These are phyloP conservation scores for Gynandropsis gynandra DNA, from an alignment of 345 rosid genomes.

Conservation along the genomic window DNA sequence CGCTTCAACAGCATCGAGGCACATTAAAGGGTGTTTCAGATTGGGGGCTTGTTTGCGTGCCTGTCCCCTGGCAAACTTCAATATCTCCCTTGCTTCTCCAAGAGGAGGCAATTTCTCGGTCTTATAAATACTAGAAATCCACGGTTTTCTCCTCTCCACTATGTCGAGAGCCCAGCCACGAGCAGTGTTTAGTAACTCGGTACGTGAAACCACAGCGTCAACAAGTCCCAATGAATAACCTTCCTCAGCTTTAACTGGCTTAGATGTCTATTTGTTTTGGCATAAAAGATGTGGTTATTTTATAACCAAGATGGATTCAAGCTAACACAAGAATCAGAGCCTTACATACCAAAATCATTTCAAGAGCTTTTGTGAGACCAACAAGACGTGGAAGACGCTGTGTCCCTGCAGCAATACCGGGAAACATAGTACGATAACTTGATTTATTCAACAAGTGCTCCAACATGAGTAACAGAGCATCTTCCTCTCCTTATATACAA, in stretches of 20 bases:
- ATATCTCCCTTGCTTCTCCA: slow-evolving; percentile 83
- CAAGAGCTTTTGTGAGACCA: slow-evolving; percentile 85
- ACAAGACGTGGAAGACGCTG: slow-evolving; percentile 99
- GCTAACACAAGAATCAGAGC: slow-evolving; percentile 15
- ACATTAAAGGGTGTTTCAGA: slow-evolving; percentile 73
- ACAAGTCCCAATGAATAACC: slow-evolving; percentile 71
- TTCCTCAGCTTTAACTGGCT: slow-evolving; percentile 66
- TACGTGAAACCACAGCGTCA: slow-evolving; percentile 66
- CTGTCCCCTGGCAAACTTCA: slow-evolving; percentile 74
- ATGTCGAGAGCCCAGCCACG: slow-evolving; percentile 85
- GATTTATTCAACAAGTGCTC: slow-evolving; percentile 4
- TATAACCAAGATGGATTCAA: slow-evolving; percentile 13
- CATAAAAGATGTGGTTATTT: slow-evolving; percentile 3
- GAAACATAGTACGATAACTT: neutral
- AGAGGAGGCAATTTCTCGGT: slow-evolving; percentile 79
- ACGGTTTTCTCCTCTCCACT: slow-evolving; percentile 57
- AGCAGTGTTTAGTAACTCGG: slow-evolving; percentile 57
- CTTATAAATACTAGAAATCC: slow-evolving; percentile 71
- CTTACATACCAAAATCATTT: slow-evolving; percentile 85
- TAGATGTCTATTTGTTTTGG: slow-evolving; percentile 52
- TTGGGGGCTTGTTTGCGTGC: slow-evolving; percentile 71
- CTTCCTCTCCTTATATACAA: neutral
- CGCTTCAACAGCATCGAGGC: slow-evolving; percentile 75
- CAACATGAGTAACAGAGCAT: slow-evolving; percentile 6
- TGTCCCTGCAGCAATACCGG: slow-evolving; percentile 56